Base-by-base conservation (phyloP, 1,284 basidiomycete species). In the Agroathelia rolfsii region DNA sequence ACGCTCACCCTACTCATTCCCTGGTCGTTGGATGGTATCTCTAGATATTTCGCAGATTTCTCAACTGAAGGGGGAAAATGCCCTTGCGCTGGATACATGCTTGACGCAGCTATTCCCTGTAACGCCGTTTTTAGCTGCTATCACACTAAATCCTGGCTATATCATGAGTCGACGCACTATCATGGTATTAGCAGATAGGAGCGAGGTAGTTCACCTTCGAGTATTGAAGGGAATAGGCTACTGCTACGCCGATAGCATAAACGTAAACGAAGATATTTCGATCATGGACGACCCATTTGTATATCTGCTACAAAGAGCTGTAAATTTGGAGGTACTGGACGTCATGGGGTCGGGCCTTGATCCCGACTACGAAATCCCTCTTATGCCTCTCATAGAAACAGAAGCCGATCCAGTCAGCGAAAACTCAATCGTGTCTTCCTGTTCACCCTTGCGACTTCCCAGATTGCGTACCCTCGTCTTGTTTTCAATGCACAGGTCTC, bases 11-110 rank as follows among this genome's bases (percentile, higher is more conserved):
- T 81, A 80, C 49, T 88, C 84, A 1, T 67, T 77, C 0, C 87
- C 87, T 1, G 87, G 86, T 16, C 70, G 87, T 47, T 89, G 84
- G 80, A 72, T 90, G 3, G 78, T 76, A 34, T 53, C 53, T 4
- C 61, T 92, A 15, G 77, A 89, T 50, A 55, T 92, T 11, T 76
- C 79, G 5, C 55, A 59, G 17, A 46, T 87, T 25, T 61, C 61
- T 40, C 48, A n/a, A n/a, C n/a, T n/a, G n/a, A 58, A 64, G 15
- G 58, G 60, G 33, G 52, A 59, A 5, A 66, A 75, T 32, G 56
- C 61, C 23, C 61, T 76, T 23, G 49, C 52, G 6, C 54, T 78
- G 24, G 77, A 86, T 54, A 62, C 68, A 17, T 52, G 77, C 32
- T 62, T 84, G 28, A 69, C 72, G 15, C 52, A 55, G 19, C 52